phyloP scores from a whole-genome alignment of 2,329 filamentous ascomycete species.

The Pleochaeta shiraiana region DNA sequence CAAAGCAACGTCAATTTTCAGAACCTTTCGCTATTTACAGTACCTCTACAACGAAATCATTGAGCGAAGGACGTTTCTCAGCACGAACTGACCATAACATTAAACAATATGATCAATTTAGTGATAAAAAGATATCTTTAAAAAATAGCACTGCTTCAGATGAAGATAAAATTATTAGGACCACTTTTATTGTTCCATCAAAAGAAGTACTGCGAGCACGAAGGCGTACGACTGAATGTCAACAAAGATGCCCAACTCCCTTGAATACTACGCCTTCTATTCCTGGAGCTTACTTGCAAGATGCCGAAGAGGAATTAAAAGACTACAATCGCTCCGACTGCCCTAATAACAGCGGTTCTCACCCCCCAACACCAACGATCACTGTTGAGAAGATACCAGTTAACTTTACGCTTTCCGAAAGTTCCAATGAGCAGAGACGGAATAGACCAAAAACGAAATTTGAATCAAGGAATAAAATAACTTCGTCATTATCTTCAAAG shows the following conservation, averaged over 20 bases:
- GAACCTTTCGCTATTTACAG: no score
- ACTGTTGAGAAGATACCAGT: neutral
- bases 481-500: neutral
- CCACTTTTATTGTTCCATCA: neutral
- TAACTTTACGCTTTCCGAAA: no score
- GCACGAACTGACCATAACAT: no score
- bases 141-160: neutral
- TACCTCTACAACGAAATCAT: no score
- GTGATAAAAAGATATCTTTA: neutral
- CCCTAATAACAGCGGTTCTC: neutral
- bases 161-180: neutral
- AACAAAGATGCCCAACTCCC: neutral
- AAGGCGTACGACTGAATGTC: neutral
- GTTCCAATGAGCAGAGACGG: no score
- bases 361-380: neutral
- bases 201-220: neutral
- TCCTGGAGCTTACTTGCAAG: neutral
- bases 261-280: neutral
- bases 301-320: neutral
- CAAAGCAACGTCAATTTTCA: no score
- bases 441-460: no score
- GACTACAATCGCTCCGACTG: no score
- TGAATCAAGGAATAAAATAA: no score
- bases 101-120: no score
- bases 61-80: no score